Conservation (phyloP, 805 yeast genomes). For the Candida tibetensis region DNA sequence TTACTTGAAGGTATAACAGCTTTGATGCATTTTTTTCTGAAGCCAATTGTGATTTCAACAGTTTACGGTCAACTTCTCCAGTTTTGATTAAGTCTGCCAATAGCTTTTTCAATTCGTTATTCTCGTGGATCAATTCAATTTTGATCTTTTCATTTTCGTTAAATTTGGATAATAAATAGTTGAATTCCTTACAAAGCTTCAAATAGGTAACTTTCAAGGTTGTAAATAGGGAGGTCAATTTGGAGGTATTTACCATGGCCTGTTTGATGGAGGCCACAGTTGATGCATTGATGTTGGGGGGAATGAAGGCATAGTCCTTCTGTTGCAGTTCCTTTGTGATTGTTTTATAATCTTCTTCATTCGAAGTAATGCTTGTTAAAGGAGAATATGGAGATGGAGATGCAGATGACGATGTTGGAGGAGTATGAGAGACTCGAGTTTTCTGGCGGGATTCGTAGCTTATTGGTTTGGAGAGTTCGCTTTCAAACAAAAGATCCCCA, state of each 20-base stretch:
- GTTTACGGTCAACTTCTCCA: conserved; percentile 17
- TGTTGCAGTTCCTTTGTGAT: background rate
- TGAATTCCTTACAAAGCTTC: conserved; percentile 39
- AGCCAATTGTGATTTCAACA: conserved; percentile 6
- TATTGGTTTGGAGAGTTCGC: background rate
- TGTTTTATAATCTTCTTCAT: conserved; percentile 8
- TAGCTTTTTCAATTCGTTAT: conserved; percentile 29
- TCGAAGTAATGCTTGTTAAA: conserved; percentile 9
- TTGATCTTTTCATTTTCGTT: conserved; percentile 36
- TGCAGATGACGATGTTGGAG: conserved; percentile 1
- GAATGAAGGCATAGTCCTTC: conserved; percentile 7
- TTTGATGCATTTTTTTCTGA: background rate
- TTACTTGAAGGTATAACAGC: background rate
- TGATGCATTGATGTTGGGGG: conserved; percentile 4
- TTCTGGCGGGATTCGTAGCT: background rate
- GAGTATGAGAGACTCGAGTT: background rate
- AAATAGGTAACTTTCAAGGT: conserved; percentile 33
- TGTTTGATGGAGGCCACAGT: conserved; percentile 14
- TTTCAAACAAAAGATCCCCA: background rate
- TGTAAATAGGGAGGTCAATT: conserved; percentile 30
- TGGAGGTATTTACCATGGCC: conserved; percentile 16
- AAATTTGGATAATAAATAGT: conserved; percentile 32
- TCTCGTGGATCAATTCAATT: conserved; percentile 35
- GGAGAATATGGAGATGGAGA: conserved; percentile 10
- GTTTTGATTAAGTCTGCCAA: conserved; percentile 29